Conservation (phyloP, 805 yeast genomes). For the Candida qinlingensis region DNA sequence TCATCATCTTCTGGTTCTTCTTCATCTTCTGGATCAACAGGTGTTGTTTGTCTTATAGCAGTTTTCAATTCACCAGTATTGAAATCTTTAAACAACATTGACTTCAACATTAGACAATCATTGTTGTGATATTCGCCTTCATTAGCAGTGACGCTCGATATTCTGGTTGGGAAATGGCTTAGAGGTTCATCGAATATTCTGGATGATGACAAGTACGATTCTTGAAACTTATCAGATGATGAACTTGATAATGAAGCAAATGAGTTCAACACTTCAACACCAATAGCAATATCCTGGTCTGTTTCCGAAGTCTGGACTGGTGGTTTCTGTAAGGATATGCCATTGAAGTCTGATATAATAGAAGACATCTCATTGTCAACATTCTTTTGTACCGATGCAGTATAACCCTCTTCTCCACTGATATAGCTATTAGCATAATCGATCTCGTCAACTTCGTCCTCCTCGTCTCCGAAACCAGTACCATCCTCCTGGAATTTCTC, state of each 20-base stretch:
- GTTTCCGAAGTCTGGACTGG: not conserved
- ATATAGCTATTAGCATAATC: no score
- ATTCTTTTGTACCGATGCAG: not conserved
- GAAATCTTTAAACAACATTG: slow-evolving; percentile 18
- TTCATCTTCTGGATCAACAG: slow-evolving; percentile 8
- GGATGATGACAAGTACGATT: not conserved
- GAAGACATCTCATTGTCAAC: not conserved
- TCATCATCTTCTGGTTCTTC: slow-evolving; percentile 24
- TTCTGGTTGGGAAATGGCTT: slow-evolving; percentile 12
- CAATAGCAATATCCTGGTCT: slow-evolving; percentile 9
- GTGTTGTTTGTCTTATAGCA: slow-evolving; percentile 19
- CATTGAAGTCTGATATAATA: not conserved
- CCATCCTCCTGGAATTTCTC: not conserved
- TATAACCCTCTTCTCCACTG: not conserved
- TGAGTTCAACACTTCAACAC: not conserved
- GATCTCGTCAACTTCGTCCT: no score
- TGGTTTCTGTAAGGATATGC: not conserved
- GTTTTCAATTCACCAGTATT: slow-evolving; percentile 17
- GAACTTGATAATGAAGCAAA: not conserved
- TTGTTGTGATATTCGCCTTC: slow-evolving; percentile 3
- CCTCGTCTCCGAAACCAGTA: no score
- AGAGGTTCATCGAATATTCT: not conserved
- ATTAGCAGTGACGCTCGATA: not conserved
- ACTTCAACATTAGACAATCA: slow-evolving; percentile 15
- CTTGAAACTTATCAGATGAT: not conserved